Evolutionary conservation across 495 filamentous ascomycete species (phyloP).

Genomic region (Xylaria nigripes): DNA sequence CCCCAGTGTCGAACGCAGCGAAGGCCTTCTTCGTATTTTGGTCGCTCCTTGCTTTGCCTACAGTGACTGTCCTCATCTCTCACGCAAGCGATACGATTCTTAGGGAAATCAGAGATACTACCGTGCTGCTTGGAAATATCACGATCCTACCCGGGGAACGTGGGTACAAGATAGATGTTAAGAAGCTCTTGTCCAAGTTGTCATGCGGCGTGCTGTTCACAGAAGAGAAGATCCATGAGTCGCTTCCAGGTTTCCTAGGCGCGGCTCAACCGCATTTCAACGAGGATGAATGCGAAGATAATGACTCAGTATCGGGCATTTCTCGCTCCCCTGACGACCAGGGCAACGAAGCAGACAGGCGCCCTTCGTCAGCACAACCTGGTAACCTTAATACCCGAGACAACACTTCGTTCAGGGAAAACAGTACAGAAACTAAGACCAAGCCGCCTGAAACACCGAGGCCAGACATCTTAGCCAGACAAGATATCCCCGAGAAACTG

Average conservation of each 20-base stretch:
- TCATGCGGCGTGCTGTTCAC: constrained; percentile 32
- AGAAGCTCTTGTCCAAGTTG: constrained; percentile 25
- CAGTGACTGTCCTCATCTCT: constrained; percentile 74
- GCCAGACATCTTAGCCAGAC: not conserved
- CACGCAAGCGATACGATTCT: constrained; percentile 78
- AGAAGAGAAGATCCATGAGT: constrained; percentile 25
- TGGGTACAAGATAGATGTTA: constrained; percentile 37
- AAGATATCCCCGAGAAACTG: not conserved
- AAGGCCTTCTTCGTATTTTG: constrained; percentile 85
- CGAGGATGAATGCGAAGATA: constrained; percentile 12
- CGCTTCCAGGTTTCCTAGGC: constrained; percentile 38
- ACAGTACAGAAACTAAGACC: not conserved
- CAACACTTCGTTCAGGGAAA: not conserved
- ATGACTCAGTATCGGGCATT: constrained; percentile 12
- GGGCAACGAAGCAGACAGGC: constrained; percentile 16
- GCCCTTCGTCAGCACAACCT: constrained; percentile 1
- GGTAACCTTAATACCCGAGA: constrained; percentile 5
- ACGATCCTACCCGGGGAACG: constrained; percentile 69
- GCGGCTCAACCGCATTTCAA: constrained; percentile 19
- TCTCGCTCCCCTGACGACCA: constrained; percentile 14
- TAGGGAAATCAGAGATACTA: constrained; percentile 58
- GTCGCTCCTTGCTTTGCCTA: constrained; percentile 75
- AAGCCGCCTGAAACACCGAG: not conserved
- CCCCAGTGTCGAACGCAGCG: constrained; percentile 60
- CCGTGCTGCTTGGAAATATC: constrained; percentile 59